Evolutionary conservation across 768 basidiomycete genomes (phyloP).

Genomic region (Arthromyces matolae): DNA sequence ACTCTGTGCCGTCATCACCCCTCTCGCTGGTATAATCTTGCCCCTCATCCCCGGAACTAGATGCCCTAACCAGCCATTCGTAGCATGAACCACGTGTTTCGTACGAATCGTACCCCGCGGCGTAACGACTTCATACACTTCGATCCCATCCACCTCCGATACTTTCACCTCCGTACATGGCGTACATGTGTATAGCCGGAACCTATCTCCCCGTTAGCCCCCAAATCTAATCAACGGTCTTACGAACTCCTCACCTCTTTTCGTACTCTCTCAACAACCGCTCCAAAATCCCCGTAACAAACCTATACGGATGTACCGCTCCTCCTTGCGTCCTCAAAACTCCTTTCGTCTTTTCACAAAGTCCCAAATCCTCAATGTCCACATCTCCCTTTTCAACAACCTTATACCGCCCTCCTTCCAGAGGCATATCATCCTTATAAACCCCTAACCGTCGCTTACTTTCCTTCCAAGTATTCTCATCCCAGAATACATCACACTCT

Average conservation of each 20-base stretch:
- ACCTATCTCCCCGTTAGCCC: slow-evolving; percentile 35
- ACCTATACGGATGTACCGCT: slow-evolving; percentile 66
- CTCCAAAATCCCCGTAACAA: slow-evolving; percentile 56
- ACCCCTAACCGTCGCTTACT: slow-evolving; percentile 40
- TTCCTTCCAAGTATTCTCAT: slow-evolving; percentile 35
- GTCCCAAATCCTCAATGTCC: slow-evolving; percentile 43
- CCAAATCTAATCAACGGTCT: too few relatives aligned
- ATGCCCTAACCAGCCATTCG: slow-evolving; percentile 79
- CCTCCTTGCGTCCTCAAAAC: slow-evolving; percentile 54
- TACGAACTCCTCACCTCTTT: too few relatives aligned
- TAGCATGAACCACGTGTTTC: slow-evolving; percentile 74
- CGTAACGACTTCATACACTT: slow-evolving; percentile 55
- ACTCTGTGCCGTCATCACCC: slow-evolving; percentile 59
- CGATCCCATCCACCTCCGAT: slow-evolving; percentile 14
- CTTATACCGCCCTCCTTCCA: slow-evolving; percentile 35
- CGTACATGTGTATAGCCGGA: slow-evolving; percentile 55
- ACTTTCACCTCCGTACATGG: slow-evolving; percentile 45
- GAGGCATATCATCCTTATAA: slow-evolving; percentile 50
- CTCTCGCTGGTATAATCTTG: slow-evolving; percentile 59
- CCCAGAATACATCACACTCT: slow-evolving; percentile 53
- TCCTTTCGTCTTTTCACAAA: slow-evolving; percentile 44
- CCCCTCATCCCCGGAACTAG: slow-evolving; percentile 59
- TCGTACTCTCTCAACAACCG: slow-evolving; percentile 50
- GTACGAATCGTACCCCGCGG: slow-evolving; percentile 54
- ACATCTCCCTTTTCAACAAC: slow-evolving; percentile 28